These are phyloP conservation scores for Chenopodium quinoa DNA, from an alignment of 148 eudicot genomes.

Conservation along the genomic window DNA sequence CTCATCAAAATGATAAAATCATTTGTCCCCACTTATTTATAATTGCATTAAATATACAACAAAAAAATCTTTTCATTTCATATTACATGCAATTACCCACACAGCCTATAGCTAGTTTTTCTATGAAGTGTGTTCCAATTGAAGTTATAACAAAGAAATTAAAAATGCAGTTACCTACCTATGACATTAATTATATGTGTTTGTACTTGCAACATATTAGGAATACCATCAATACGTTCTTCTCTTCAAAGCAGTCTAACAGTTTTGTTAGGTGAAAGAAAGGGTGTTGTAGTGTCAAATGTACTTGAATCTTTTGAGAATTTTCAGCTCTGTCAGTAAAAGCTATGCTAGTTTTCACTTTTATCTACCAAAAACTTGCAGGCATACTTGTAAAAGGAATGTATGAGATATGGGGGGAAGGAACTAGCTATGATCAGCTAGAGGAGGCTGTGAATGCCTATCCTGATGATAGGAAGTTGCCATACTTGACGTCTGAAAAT, in stretches of 20 bases:
- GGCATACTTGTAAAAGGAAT: conserved; percentile 98
- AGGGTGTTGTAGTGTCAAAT: neutral
- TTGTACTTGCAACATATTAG: neutral
- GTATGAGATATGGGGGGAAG: conserved; percentile 98
- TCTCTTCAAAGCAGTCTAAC: neutral
- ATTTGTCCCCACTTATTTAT: too few species aligned
- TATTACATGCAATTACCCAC: too few species aligned
- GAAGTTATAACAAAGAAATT: too few species aligned
- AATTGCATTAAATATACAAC: too few species aligned
- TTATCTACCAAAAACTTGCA: conserved; percentile 34
- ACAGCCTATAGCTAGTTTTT: too few species aligned
- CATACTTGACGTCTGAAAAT: conserved; percentile 69
- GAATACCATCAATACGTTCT: neutral
- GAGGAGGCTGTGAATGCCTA: conserved; percentile 70
- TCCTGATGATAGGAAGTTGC: conserved; percentile 73
- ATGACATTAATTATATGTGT: too few species aligned
- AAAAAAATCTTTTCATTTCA: too few species aligned
- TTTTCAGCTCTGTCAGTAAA: neutral
- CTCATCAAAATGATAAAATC: too few species aligned
- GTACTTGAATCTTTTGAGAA: neutral
- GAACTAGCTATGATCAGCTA: conserved; percentile 64
- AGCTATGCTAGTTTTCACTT: neutral
- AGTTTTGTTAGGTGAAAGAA: neutral
- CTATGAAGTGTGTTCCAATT: too few species aligned
- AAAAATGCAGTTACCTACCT: too few species aligned